Percentiles rank a stretch among this genome's conserved stretches.
Evolutionary conservation across 192 early-diverging fungal genomes (phyloP).

Genomic region (Coemansia sp.): DNA sequence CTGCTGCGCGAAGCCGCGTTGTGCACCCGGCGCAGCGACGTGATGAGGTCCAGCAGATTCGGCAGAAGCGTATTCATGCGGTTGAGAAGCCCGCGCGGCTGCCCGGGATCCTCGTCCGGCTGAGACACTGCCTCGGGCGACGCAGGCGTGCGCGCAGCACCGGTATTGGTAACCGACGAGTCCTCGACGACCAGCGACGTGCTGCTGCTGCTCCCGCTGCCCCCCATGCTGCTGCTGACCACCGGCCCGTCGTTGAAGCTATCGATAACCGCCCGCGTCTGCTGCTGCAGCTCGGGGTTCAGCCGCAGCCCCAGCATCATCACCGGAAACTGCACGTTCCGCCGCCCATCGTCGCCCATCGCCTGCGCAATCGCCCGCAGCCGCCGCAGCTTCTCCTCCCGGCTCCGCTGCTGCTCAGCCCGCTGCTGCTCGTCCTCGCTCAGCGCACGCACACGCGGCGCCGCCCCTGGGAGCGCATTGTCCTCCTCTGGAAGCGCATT

Average conservation of each 20-base stretch:
- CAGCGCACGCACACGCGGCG: not conserved
- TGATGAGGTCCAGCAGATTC: not conserved
- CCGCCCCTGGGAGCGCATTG: not conserved
- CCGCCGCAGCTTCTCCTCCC: slow-evolving; percentile 32
- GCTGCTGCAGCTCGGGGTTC: slow-evolving; percentile 26
- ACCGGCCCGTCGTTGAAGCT: not conserved
- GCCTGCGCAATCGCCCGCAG: slow-evolving; percentile 41
- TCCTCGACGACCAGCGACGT: slow-evolving; percentile 3
- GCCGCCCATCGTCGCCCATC: slow-evolving; percentile 35
- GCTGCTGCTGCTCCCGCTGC: slow-evolving; percentile 7
- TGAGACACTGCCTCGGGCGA: not conserved
- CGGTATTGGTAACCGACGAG: not conserved
- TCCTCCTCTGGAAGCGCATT: no score
- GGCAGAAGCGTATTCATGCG: slow-evolving; percentile 8
- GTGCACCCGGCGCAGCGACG: slow-evolving; percentile 10
- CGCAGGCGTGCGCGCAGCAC: not conserved
- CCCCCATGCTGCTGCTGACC: not conserved
- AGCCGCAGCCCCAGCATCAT: slow-evolving; percentile 33
- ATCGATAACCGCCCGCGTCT: slow-evolving; percentile 1
- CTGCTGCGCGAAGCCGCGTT: slow-evolving; percentile 4
- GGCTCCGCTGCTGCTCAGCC: slow-evolving; percentile 4
- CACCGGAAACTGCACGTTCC: slow-evolving; percentile 24
- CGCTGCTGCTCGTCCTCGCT: slow-evolving; percentile 13
- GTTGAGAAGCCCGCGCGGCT: not conserved
- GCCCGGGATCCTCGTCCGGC: not conserved